Base-by-base conservation (phyloP, 2,329 filamentous ascomycete species). In the Claviceps sp. region DNA sequence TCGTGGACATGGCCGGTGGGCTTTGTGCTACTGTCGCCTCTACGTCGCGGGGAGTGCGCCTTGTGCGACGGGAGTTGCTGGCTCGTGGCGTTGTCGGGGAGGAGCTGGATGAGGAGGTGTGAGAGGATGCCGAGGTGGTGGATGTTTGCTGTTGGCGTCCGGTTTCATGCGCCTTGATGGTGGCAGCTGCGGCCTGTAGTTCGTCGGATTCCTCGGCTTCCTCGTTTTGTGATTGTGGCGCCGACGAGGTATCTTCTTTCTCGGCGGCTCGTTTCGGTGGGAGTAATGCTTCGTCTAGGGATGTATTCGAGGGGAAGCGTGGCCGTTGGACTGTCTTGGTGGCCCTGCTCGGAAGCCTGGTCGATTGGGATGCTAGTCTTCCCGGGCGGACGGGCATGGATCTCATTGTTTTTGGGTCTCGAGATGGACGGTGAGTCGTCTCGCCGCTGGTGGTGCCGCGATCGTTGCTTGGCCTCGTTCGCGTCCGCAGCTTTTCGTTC, bases 1-100 rank as follows among this genome's bases (percentile, higher is more conserved):
- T 84, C 37, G 70, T 74, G 8, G 78, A 76, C 73, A 82, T 81
- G 20, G 75, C 81, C 3, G 82, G 63, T 0, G 79, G 79, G 30
- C 74, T 79, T 56, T 81, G 78, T 48, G 76, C 73, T 5, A 70
- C 52, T 42, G 51, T 56, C 38, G 48, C 37, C 38, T 30, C 51
- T 14, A 16, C 20, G 18, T 6, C 5, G 9, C 37, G 37, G 14
- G 20, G 24, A 14, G 22, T 18, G 16, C 16, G 3, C 2, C 4
- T 30, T 9, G 16, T 8, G 38, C 24, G 5, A 22, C 11, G 37
- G 14, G 26, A 34, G 26, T 43, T n/a, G 38, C 13, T 13, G 22
- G 4, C 20, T 20, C 14, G 47, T 9, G 11, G n/a, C 38, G 30
- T 9, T 3, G 18, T 6, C 1, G 37, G 5, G 26, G 47, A 13